Conservation (phyloP, 2,329 filamentous ascomycete genomes). For the Pleurostoma richardsiae region DNA sequence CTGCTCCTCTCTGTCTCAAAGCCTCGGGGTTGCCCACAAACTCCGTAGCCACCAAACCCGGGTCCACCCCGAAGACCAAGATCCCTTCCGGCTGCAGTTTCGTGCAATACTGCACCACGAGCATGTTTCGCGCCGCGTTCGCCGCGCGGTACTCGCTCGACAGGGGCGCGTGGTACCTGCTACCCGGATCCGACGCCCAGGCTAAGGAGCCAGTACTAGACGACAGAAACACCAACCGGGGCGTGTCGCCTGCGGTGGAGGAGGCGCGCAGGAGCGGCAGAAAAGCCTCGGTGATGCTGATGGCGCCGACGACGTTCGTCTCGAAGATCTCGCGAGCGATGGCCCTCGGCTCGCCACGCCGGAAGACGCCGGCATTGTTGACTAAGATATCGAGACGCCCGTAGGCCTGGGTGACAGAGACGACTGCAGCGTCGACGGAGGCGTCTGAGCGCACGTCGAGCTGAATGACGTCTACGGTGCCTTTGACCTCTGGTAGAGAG, state of each 20-base stretch:
- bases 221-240: background rate
- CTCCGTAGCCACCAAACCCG: background rate
- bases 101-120: background rate
- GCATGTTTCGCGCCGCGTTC: background rate
- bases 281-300: background rate
- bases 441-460: slow-evolving; percentile 49
- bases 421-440: slow-evolving; percentile 41
- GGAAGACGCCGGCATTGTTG: slow-evolving; percentile 46
- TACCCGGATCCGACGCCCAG: background rate
- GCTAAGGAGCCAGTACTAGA: background rate
- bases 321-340: background rate
- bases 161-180: background rate
- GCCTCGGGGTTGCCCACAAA: background rate
- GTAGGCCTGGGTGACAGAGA: slow-evolving; percentile 31
- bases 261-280: background rate
- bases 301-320: background rate
- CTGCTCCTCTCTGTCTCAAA: background rate
- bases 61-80: background rate
- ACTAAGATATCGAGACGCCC: slow-evolving; percentile 46
- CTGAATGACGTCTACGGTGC: slow-evolving; percentile 36
- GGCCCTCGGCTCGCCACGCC: background rate
- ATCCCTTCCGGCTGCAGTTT: background rate
- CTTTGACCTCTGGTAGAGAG: background rate
- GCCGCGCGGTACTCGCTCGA: background rate
- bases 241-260: background rate